phyloP scores from a whole-genome alignment of 2,329 filamentous ascomycete genomes.

The Pestalotiopsis sp. region DNA sequence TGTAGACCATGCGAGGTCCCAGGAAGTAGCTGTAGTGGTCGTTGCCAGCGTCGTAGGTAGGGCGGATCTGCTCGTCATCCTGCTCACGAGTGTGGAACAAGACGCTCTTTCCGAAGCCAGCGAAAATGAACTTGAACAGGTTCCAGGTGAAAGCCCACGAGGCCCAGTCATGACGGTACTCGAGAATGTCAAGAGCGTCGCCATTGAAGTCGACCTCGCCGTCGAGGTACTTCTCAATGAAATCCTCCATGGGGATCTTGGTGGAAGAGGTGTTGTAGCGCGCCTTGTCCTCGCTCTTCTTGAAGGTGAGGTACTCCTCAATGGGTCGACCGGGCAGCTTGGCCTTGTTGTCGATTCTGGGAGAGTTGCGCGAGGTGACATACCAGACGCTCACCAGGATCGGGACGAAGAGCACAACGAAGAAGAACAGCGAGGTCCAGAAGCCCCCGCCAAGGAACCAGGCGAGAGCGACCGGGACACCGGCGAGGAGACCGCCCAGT shows the following conservation, averaged over 20 bases:
- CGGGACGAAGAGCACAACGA: conserved; percentile 80
- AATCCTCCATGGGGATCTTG: conserved; percentile 87
- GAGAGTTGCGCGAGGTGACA: conserved; percentile 74
- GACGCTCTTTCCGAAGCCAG: conserved; percentile 68
- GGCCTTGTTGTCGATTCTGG: conserved; percentile 88
- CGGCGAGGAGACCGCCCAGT: conserved; percentile 68
- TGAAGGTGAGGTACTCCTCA: conserved; percentile 85
- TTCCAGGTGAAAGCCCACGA: conserved; percentile 84
- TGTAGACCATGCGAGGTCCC: conserved; percentile 97
- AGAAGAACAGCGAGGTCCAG: conserved; percentile 71
- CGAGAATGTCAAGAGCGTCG: conserved; percentile 81
- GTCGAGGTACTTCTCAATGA: conserved; percentile 95
- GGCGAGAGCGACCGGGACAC: conserved; percentile 76
- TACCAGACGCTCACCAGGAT: conserved; percentile 82
- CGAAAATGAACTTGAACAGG: conserved; percentile 83
- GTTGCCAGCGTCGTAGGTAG: conserved; percentile 93
- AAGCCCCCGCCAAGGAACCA: conserved; percentile 81
- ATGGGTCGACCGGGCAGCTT: conserved; percentile 80
- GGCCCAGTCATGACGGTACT: conserved; percentile 94
- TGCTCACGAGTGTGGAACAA: conserved; percentile 89
- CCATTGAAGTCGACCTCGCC: conserved; percentile 92
- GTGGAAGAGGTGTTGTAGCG: conserved; percentile 39
- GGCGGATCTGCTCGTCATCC: conserved; percentile 94
- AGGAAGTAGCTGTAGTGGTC: conserved; percentile 98
- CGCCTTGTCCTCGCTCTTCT: conserved; percentile 59